Conservation (phyloP, 164 flowering plant genomes). For the Dillenia suffruticosa region DNA sequence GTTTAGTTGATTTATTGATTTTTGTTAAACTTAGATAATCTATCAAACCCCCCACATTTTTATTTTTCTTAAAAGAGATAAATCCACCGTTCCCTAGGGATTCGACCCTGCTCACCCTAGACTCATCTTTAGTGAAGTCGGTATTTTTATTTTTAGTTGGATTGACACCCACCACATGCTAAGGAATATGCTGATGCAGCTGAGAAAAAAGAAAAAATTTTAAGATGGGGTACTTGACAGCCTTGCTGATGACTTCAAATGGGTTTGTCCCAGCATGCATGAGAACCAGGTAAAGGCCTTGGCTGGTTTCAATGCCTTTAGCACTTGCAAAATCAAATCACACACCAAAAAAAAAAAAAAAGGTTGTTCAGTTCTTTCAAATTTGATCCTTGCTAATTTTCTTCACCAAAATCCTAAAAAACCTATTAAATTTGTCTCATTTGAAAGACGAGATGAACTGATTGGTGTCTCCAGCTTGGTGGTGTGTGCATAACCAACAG, state of each 20-base stretch:
- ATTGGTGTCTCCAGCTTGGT: slow-evolving; percentile 17
- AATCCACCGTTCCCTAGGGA: too few relatives aligned
- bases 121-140: too few relatives aligned
- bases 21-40: too few relatives aligned
- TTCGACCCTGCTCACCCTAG: too few relatives aligned
- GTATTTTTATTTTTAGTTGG: too few relatives aligned
- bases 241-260: slow-evolving; percentile 80
- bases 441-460: slow-evolving; percentile 9
- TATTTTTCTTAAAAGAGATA: too few relatives aligned
- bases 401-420: slow-evolving; percentile 14
- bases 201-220: too few relatives aligned
- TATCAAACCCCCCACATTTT: too few relatives aligned
- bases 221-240: slow-evolving; percentile 55
- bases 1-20: too few relatives aligned
- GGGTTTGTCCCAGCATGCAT: slow-evolving; percentile 93
- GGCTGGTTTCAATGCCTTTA: slow-evolving; percentile 55
- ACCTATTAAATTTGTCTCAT: slow-evolving; percentile 19
- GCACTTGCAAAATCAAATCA: slow-evolving; percentile 72
- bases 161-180: too few relatives aligned
- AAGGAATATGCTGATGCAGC: too few relatives aligned
- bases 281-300: slow-evolving; percentile 70
- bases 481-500: slow-evolving; percentile 17
- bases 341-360: slow-evolving; percentile 14
- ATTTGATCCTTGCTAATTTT: slow-evolving; percentile 12
- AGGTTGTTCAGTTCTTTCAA: slow-evolving; percentile 26